These are phyloP conservation scores for Nitzschia sp. DNA, from an alignment of 108 stramenopile species.

Conservation along the genomic window DNA sequence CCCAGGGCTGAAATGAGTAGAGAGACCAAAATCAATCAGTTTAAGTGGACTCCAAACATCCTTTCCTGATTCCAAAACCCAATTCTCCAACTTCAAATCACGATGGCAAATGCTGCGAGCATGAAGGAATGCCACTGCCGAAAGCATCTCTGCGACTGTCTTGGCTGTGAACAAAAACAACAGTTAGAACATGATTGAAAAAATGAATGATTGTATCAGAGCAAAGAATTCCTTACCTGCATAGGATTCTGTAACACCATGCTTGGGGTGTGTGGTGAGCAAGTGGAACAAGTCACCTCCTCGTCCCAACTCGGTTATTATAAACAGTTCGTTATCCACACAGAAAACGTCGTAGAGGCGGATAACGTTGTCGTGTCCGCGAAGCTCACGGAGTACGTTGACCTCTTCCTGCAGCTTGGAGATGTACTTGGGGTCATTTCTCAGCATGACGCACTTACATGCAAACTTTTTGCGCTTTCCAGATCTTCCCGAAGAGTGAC, in stretches of 20 bases:
- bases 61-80: slow-evolving; percentile 90
- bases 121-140: slow-evolving; percentile 94
- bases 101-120: slow-evolving; percentile 86
- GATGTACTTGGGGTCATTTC: slow-evolving; percentile 91
- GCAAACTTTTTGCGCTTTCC: slow-evolving; percentile 90
- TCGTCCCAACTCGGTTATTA: slow-evolving; percentile 88
- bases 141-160: slow-evolving; percentile 89
- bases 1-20: slow-evolving; percentile 88
- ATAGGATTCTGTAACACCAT: slow-evolving; percentile 89
- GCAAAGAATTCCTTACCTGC: slow-evolving; percentile 59
- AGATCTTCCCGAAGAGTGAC: slow-evolving; percentile 44
- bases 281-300: slow-evolving; percentile 90
- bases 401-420: slow-evolving; percentile 92
- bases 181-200: slow-evolving; percentile 14
- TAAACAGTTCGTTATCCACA: slow-evolving; percentile 73
- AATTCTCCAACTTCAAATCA: slow-evolving; percentile 95
- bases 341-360: slow-evolving; percentile 79
- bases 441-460: slow-evolving; percentile 87
- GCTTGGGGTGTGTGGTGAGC: slow-evolving; percentile 89
- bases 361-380: slow-evolving; percentile 79
- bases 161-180: slow-evolving; percentile 52
- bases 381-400: slow-evolving; percentile 82
- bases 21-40: slow-evolving; percentile 94
- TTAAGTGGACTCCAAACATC: slow-evolving; percentile 90
- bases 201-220: neutral